Evolutionary conservation across 2,329 filamentous ascomycete species (phyloP).

Genomic region (Alternaria dauci): DNA sequence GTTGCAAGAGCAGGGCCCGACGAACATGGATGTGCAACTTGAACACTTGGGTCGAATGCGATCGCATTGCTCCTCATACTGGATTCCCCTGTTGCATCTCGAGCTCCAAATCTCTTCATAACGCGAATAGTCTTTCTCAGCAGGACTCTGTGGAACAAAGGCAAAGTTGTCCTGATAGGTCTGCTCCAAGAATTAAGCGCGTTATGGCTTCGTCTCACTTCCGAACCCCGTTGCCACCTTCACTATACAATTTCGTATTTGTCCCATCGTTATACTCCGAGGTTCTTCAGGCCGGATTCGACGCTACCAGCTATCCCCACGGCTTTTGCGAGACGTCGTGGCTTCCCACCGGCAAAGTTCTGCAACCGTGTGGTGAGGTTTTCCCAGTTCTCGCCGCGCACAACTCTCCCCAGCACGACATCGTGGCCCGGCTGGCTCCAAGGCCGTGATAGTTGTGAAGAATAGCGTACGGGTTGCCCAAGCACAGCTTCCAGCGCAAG

Average conservation of each 20-base stretch:
- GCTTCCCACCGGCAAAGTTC: conserved; percentile 25
- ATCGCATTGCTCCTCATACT: not conserved
- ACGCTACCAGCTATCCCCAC: conserved; percentile 15
- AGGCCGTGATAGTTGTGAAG: not conserved
- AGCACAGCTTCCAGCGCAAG: conserved; percentile 65
- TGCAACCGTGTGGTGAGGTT: conserved; percentile 15
- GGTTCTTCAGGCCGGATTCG: not conserved
- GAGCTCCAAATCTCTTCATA: not conserved
- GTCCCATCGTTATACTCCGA: conserved; percentile 4
- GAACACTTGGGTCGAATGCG: not conserved
- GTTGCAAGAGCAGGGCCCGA: no score
- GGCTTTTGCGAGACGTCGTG: conserved; percentile 6
- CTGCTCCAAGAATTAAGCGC: not conserved
- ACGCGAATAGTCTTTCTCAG: not conserved
- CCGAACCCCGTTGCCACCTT: not conserved
- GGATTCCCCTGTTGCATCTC: not conserved
- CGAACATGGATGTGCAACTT: no score
- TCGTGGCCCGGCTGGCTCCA: conserved; percentile 6
- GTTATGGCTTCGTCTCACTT: not conserved
- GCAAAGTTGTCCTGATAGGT: not conserved
- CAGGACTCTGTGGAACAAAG: not conserved
- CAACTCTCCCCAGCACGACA: conserved; percentile 15
- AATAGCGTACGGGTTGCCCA: conserved; percentile 6
- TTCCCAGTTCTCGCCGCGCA: conserved; percentile 28
- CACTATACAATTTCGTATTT: not conserved